Evolutionary conservation across 164 flowering plant genomes (phyloP).

Genomic region (Chimonanthus salicifolius): DNA sequence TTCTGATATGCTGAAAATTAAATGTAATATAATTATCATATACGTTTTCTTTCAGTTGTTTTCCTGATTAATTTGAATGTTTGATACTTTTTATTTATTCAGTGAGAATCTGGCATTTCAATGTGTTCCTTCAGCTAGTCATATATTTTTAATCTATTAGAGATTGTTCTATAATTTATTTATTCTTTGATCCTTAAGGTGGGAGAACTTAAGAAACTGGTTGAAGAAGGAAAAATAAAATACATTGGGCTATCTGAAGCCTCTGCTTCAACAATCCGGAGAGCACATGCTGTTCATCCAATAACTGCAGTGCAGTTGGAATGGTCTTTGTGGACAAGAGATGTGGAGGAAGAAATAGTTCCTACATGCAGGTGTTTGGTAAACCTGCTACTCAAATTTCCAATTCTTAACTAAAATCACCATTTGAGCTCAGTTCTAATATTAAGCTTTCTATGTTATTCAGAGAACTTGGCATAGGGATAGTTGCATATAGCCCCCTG

Average conservation of each 20-base stretch:
- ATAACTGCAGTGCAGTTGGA: slow-evolving; percentile 23
- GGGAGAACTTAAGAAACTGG: slow-evolving; percentile 20
- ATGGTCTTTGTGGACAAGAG: slow-evolving; percentile 25
- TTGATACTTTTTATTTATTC: background rate
- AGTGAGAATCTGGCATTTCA: background rate
- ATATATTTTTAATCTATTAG: background rate
- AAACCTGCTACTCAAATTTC: background rate
- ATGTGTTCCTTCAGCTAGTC: background rate
- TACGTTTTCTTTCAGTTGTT: background rate
- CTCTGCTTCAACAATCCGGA: slow-evolving; percentile 23
- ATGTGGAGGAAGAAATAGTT: slow-evolving; percentile 20
- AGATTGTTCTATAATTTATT: background rate
- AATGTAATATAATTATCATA: no score
- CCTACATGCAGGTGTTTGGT: slow-evolving; percentile 21
- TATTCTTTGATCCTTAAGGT: slow-evolving; percentile 3
- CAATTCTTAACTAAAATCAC: background rate
- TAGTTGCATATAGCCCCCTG: slow-evolving; percentile 54
- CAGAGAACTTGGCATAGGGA: slow-evolving; percentile 46
- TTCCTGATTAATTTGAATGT: background rate
- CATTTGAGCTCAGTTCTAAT: background rate
- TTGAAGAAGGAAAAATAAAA: slow-evolving; percentile 21
- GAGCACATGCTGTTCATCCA: slow-evolving; percentile 26
- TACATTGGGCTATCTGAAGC: slow-evolving; percentile 23
- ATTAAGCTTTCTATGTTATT: background rate
- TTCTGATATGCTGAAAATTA: no score